Percentiles rank a stretch among this genome's conserved stretches.
phyloP scores from a whole-genome alignment of 2,329 filamentous ascomycete species.

The Fusarium keratoplasticum region DNA sequence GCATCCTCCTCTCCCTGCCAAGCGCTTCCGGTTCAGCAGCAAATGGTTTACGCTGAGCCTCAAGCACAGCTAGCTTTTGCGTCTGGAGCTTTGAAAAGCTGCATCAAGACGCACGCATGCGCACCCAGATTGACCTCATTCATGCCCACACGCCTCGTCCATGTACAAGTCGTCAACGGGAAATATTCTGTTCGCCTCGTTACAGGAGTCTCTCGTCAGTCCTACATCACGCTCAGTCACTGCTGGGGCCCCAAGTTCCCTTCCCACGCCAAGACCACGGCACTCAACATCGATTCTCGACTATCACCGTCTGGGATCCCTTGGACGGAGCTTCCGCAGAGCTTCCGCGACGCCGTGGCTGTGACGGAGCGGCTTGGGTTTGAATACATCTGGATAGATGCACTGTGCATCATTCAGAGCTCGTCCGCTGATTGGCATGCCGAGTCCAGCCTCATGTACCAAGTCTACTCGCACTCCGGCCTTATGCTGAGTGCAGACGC shows the following conservation, averaged over 20 bases:
- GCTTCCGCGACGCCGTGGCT: not conserved
- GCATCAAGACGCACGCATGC: not conserved
- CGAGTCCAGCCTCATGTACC: not conserved
- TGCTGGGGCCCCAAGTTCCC: not conserved
- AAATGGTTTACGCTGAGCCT: not conserved
- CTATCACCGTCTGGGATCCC: not conserved
- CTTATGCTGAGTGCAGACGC: not conserved
- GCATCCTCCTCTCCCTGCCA: not conserved
- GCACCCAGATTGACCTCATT: not conserved
- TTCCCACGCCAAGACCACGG: not conserved
- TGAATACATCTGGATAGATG: not conserved
- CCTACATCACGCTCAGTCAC: not conserved
- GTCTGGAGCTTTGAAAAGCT: not conserved
- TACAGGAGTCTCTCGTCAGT: not conserved
- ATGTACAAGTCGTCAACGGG: not conserved
- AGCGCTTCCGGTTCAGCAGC: not conserved
- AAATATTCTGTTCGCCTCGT: not conserved
- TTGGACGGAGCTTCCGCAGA: not conserved
- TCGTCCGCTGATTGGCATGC: not conserved
- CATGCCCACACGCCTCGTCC: not conserved
- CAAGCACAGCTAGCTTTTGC: not conserved
- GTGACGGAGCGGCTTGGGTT: not conserved
- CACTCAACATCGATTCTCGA: not conserved
- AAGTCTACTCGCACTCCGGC: not conserved
- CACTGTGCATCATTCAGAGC: not conserved